These are phyloP conservation scores for Populus euphratica DNA, from an alignment of 345 rosid genomes.

Conservation along the genomic window DNA sequence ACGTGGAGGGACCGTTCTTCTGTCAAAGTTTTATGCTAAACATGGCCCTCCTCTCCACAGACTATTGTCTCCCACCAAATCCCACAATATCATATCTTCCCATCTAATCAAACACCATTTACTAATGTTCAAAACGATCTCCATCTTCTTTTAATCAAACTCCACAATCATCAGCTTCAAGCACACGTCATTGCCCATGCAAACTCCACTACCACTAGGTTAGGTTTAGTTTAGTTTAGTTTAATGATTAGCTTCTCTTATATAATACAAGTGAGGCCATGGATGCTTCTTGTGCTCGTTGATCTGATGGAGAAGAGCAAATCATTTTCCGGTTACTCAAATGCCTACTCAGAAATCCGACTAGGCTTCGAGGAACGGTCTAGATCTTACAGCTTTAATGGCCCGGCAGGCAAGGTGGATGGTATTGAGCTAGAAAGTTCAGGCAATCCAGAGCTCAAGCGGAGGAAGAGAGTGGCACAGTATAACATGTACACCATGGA, in stretches of 20 bases:
- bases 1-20: too few species aligned
- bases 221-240: too few species aligned
- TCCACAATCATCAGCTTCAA: not conserved
- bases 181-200: conserved; percentile 11
- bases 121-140: not conserved
- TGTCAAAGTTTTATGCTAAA: not conserved
- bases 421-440: conserved; percentile 14
- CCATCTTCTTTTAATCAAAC: not conserved
- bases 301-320: conserved; percentile 57
- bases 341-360: conserved; percentile 28
- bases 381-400: conserved; percentile 53
- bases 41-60: conserved; percentile 14
- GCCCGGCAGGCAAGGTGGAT: conserved; percentile 21
- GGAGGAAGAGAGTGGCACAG: conserved; percentile 57
- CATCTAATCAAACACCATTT: not conserved
- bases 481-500: conserved; percentile 52
- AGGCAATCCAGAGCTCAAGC: conserved; percentile 48
- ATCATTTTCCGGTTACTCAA: conserved; percentile 40
- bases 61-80: conserved; percentile 16
- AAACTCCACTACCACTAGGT: conserved; percentile 5
- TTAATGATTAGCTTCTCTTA: not conserved
- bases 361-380: conserved; percentile 37
- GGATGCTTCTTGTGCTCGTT: not conserved
- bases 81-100: not conserved
- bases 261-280: not conserved